Percentiles rank a stretch among this genome's conserved stretches.
Conservation (phyloP, 148 eudicot genomes). For the Vaccinium darrowii region DNA sequence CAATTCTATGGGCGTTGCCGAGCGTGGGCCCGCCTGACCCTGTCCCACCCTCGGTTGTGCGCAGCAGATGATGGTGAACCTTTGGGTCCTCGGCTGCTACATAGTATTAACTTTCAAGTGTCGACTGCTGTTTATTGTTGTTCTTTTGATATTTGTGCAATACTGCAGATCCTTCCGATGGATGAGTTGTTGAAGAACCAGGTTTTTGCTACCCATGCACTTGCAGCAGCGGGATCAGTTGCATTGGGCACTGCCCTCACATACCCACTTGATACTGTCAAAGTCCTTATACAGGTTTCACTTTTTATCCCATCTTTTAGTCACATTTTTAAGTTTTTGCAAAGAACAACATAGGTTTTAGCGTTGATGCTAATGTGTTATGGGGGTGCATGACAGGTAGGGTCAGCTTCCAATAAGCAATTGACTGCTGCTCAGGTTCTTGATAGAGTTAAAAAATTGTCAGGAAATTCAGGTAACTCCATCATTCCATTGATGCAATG, state of each 20-base stretch:
- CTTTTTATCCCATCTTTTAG: neutral
- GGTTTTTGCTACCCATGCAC: slow-evolving; percentile 56
- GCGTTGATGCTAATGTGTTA: neutral
- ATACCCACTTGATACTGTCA: slow-evolving; percentile 76
- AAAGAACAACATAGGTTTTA: neutral
- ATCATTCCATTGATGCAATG: neutral
- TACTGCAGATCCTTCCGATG: slow-evolving; percentile 34
- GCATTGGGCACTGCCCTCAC: slow-evolving; percentile 55
- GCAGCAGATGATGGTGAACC: no score
- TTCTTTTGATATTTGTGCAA: slow-evolving; percentile 7
- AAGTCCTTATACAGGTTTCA: slow-evolving; percentile 63
- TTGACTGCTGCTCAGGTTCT: slow-evolving; percentile 54
- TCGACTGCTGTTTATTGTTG: neutral
- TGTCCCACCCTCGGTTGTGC: no score
- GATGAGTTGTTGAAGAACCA: slow-evolving; percentile 70
- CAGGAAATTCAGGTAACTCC: slow-evolving; percentile 59
- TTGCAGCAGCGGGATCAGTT: slow-evolving; percentile 70
- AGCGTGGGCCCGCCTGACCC: no score
- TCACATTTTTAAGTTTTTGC: neutral
- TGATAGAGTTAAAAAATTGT: slow-evolving; percentile 48
- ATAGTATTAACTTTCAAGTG: neutral
- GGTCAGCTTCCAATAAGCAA: slow-evolving; percentile 55
- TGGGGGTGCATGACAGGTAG: slow-evolving; percentile 39
- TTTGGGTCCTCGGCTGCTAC: no score
- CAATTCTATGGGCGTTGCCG: no score